These are phyloP conservation scores for Pyrus betulifolia DNA, from an alignment of 306 rosid genomes.

Conservation along the genomic window DNA sequence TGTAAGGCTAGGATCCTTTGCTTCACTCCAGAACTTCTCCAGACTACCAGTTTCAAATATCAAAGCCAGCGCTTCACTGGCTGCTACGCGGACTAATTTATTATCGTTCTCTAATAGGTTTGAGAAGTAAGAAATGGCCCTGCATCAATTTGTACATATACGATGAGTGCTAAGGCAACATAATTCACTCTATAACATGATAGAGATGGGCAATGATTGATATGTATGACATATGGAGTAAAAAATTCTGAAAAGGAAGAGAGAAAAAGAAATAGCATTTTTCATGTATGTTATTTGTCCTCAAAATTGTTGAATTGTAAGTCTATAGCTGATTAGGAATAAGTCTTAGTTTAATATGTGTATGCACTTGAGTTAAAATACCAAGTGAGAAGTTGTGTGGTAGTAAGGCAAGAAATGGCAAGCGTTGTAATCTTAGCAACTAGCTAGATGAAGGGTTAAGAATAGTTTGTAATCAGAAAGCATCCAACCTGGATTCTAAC, in stretches of 20 bases:
- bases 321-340: too few relatives aligned
- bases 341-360: too few relatives aligned
- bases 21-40: conserved; percentile 23
- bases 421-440: too few relatives aligned
- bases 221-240: background rate
- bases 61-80: conserved; percentile 28
- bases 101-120: conserved; percentile 16
- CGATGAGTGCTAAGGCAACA: background rate
- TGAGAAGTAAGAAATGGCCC: conserved; percentile 18
- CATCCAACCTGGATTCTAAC: too few relatives aligned
- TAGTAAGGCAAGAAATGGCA: too few relatives aligned
- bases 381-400: too few relatives aligned
- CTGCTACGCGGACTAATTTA: conserved; percentile 14
- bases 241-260: background rate
- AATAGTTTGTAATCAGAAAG: too few relatives aligned
- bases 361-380: too few relatives aligned
- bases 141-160: conserved; percentile 2
- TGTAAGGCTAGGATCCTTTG: background rate
- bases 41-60: conserved; percentile 21
- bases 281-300: background rate
- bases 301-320: too few relatives aligned
- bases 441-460: too few relatives aligned
- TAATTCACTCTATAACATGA: background rate
- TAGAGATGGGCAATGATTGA: background rate
- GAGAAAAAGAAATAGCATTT: background rate